These are phyloP conservation scores for Colletotrichum truncatum DNA, from an alignment of 2,329 filamentous ascomycete genomes.

Conservation along the genomic window DNA sequence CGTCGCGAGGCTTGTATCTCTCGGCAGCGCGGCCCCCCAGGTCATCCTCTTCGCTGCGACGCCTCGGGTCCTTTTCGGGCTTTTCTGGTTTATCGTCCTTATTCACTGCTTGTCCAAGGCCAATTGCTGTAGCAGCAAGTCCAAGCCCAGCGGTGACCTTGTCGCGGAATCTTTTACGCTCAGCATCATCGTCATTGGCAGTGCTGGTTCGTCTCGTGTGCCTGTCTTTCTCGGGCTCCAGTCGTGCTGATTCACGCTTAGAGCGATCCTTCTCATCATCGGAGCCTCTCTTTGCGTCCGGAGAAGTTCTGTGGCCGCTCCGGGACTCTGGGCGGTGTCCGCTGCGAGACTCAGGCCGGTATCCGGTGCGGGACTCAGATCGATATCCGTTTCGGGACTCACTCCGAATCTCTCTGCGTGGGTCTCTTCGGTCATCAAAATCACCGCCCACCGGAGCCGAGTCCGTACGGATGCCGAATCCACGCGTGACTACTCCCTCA, in stretches of 20 bases:
- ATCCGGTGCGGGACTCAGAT: constrained; percentile 37
- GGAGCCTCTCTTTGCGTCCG: constrained; percentile 26
- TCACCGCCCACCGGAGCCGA: constrained; percentile 40
- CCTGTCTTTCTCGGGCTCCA: constrained; percentile 35
- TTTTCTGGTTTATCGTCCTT: constrained; percentile 43
- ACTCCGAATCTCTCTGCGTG: constrained; percentile 35
- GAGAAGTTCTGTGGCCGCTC: constrained; percentile 33
- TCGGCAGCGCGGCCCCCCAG: constrained; percentile 36
- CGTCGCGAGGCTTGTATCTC: constrained; percentile 39
- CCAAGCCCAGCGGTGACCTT: constrained; percentile 58
- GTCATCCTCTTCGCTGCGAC: constrained; percentile 29
- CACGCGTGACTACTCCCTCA: constrained; percentile 55
- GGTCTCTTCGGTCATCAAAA: constrained; percentile 53
- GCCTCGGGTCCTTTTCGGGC: constrained; percentile 23
- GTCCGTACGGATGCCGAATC: constrained; percentile 62
- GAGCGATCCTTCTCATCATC: constrained; percentile 23
- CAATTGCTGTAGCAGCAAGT: constrained; percentile 58
- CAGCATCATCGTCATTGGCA: constrained; percentile 47
- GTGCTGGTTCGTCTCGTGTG: constrained; percentile 37
- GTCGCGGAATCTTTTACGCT: constrained; percentile 55
- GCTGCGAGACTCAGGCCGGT: constrained; percentile 50
- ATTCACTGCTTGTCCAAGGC: constrained; percentile 48
- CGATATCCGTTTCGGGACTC: constrained; percentile 40
- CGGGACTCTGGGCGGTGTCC: constrained; percentile 35
- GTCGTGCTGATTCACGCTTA: constrained; percentile 23